Evolutionary conservation across 2,329 filamentous ascomycete species (phyloP), one percentile per base, ranked within the genome.

Genomic region (Macroventuria anomochaeta): DNA sequence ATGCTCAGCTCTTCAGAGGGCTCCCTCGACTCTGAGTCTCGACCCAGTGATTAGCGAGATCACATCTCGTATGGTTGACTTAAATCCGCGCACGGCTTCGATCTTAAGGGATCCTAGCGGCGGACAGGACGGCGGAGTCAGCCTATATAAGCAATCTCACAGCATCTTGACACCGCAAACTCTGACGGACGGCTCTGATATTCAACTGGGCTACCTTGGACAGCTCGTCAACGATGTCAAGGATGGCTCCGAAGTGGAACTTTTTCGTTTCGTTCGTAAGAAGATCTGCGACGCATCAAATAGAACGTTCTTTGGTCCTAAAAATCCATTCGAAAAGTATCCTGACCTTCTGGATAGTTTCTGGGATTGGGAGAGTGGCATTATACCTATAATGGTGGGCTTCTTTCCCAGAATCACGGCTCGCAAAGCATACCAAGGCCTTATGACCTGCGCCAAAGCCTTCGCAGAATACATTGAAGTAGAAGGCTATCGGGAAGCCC

Each of bases 261-360:
- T 81, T 0, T 81, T 68, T 56, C 53, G 72, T 3, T 73, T 80
- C 52, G 11, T 63, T 2, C 62, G 53, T 5, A n/a, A n/a, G n/a
- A n/a, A 39, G 46, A 7, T 39, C 59, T 37, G 18, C 66, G 2
- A 76, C 74, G 76, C 77, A 72, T 6, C 75, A 76, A 69, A 70
- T 7, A 57, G 71, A 21, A 72, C 76, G 3, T 64, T 83, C 18
- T 80, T 76, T 38, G 80, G 80, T 1, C 70, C 76, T 0, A 53
- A 75, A 1, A 79, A 81, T 50, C 78, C 79, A 0, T 70, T 80
- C 26, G 68, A 59, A n/a, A 41, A 63, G 0, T 60, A 79, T 8
- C 62, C 69, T 3, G 56, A 55, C 7, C 56, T 80, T 3, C 46
- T 77, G 2, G 63, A 78, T 7, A 69, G 71, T n/a, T 70, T 80